Evolutionary conservation across 805 yeast species (phyloP).

Genomic region (Tetrapisispora nanseiensis): DNA sequence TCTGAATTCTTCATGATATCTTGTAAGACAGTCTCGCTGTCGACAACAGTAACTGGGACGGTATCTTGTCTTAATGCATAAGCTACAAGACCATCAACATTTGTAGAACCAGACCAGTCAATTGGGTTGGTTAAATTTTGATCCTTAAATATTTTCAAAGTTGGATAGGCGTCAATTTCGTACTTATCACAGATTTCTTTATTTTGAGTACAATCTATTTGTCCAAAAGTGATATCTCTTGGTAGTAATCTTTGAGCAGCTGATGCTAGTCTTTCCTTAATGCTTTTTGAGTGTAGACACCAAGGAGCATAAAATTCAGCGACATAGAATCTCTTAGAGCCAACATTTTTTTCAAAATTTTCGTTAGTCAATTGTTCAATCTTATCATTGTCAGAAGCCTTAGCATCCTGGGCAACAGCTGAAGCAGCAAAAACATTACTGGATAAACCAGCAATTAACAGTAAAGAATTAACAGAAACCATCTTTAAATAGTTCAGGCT

Average conservation of each 20-base stretch:
- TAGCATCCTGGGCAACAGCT: not conserved
- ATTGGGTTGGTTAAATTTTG: conserved; percentile 28
- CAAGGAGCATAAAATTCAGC: conserved; percentile 91
- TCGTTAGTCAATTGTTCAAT: conserved; percentile 69
- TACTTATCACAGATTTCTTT: conserved; percentile 1
- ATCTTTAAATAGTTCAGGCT: no score
- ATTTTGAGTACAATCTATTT: conserved; percentile 65
- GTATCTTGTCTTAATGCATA: conserved; percentile 37
- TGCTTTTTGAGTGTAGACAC: conserved; percentile 90
- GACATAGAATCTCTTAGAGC: conserved; percentile 63
- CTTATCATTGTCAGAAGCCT: conserved; percentile 52
- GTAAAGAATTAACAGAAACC: conserved; percentile 34
- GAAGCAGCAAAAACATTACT: not conserved
- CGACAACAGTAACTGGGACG: conserved; percentile 19
- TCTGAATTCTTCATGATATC: conserved; percentile 10
- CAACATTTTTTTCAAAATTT: conserved; percentile 32
- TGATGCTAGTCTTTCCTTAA: conserved; percentile 64
- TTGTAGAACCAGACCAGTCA: not conserved
- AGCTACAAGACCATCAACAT: conserved; percentile 31
- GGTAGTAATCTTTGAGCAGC: conserved; percentile 72
- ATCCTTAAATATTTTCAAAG: conserved; percentile 58
- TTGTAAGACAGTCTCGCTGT: conserved; percentile 29
- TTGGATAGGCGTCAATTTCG: conserved; percentile 57
- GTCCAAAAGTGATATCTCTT: conserved; percentile 34
- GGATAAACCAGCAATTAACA: not conserved